phyloP scores from a whole-genome alignment of 352 stramenopile species.

The Thalassiosira mediterranea region DNA sequence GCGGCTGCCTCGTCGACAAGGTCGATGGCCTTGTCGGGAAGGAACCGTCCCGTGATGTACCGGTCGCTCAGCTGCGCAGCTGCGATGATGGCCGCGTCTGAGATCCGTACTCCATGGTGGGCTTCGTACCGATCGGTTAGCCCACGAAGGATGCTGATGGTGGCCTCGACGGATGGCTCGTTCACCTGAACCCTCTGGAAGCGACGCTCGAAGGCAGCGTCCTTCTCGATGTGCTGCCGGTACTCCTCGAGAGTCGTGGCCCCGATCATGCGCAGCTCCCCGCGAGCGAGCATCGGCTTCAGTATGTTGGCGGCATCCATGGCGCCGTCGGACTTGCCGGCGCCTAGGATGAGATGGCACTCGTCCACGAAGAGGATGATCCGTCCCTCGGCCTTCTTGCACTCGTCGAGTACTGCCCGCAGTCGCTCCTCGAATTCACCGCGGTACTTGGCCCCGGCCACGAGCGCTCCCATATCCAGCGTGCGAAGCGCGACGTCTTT shows the following conservation, averaged over 20 bases:
- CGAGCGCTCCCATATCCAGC: slow-evolving; percentile 95
- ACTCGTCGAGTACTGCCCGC: slow-evolving; percentile 93
- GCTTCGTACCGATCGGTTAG: slow-evolving; percentile 96
- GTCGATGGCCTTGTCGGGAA: slow-evolving; percentile 96
- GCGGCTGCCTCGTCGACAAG: slow-evolving; percentile 93
- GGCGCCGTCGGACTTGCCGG: slow-evolving; percentile 90
- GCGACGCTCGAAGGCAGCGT: slow-evolving; percentile 95
- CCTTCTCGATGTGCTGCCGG: slow-evolving; percentile 97
- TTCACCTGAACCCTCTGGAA: slow-evolving; percentile 96
- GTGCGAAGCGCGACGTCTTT: slow-evolving; percentile 89
- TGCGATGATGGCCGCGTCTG: slow-evolving; percentile 91
- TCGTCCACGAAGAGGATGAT: slow-evolving; percentile 99
- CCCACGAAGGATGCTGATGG: slow-evolving; percentile 94
- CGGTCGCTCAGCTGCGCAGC: slow-evolving; percentile 94
- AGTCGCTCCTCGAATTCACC: slow-evolving; percentile 99
- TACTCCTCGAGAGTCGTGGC: slow-evolving; percentile 98
- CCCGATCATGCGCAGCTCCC: slow-evolving; percentile 95
- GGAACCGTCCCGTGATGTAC: slow-evolving; percentile 92
- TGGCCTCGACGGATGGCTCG: slow-evolving; percentile 93
- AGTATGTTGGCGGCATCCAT: slow-evolving; percentile 97
- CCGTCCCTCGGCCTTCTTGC: slow-evolving; percentile 81
- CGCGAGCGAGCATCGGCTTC: slow-evolving; percentile 96
- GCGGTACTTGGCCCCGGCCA: slow-evolving; percentile 97
- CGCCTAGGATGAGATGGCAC: slow-evolving; percentile 95
- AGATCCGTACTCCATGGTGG: slow-evolving; percentile 95